phyloP scores from a whole-genome alignment of 176 grass and related monocot genomes.

The Cenchrus americanus region DNA sequence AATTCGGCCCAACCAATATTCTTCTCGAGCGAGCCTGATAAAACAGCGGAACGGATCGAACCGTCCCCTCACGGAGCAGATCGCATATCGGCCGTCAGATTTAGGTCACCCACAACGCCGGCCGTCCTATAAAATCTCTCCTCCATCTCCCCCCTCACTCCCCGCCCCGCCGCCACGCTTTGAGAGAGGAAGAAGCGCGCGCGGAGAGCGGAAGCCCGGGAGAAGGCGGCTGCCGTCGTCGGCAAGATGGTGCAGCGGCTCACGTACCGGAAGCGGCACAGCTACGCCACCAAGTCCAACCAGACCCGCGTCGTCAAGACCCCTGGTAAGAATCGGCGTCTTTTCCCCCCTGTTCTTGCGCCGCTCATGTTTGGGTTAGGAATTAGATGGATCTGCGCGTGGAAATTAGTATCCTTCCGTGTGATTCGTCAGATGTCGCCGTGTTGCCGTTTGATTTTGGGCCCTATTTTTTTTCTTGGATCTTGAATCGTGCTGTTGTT shows the following conservation, averaged over 20 bases:
- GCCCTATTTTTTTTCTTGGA: background rate
- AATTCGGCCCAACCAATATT: background rate
- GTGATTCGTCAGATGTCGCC: background rate
- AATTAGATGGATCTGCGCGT: background rate
- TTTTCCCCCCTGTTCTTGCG: background rate
- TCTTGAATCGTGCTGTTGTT: background rate
- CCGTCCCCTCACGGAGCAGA: slow-evolving; percentile 16
- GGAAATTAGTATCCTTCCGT: background rate
- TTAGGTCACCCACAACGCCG: slow-evolving; percentile 50
- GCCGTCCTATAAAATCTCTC: slow-evolving; percentile 32
- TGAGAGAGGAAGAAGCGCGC: slow-evolving; percentile 1
- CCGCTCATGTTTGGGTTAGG: background rate
- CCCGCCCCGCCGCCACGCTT: slow-evolving; percentile 21
- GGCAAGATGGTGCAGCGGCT: slow-evolving; percentile 80
- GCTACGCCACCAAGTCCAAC: slow-evolving; percentile 82
- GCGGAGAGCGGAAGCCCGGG: slow-evolving; percentile 20
- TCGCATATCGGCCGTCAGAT: slow-evolving; percentile 46
- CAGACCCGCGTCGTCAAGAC: slow-evolving; percentile 86
- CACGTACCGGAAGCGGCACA: slow-evolving; percentile 75
- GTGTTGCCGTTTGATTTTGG: background rate
- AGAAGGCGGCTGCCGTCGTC: slow-evolving; percentile 31
- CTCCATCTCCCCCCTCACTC: background rate
- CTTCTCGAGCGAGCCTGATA: background rate
- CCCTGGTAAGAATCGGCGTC: slow-evolving; percentile 40
- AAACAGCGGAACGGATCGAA: background rate